Base-by-base conservation (phyloP, 1,139 yeast species). In the Barnettozyma hawaiiensis region DNA sequence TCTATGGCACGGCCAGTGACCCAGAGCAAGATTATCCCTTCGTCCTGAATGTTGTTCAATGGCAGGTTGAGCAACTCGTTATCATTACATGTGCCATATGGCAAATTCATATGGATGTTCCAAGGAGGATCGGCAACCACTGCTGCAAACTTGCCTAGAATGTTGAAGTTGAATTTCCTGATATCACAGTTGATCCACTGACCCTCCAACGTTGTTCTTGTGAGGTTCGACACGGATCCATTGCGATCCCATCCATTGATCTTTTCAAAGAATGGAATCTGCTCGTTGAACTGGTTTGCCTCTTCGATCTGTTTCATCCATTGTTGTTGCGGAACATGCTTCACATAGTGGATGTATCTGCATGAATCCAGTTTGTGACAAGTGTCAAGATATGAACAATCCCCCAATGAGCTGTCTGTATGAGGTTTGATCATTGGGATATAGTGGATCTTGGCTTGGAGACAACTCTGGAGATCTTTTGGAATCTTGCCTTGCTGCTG, bases 1-100 rank as follows among this genome's bases (percentile, higher is more conserved):
- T 90, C 97, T 50, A 87, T 79, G 5, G 96, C 89, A 39, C 97
- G 71, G 0, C 97, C 97, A 1, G 97, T 90, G 5, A 89, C 97
- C 97, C 97, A 90, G 24, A 90, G 69, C 49, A 89, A 71, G 41
- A 87, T 66, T 3, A 90, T 66, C 0, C 97, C 97, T 58, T 86
- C 95, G 43, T 77, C 81, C 61, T 89, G 97, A 32, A 90, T 66
- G 37, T 73, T 66, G 34, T 76, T 72, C 61, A 90, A 72, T 16
- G 86, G 81, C 29, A 90, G 67, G 9, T 76, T 68, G 44, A 81
- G 62, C 36, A 90, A 66, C 52, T 86, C 96, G 4, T 74, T 73
- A 55, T 82, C 92, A 47, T 81, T 79, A 55, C 85, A 80, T 1
- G 86, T 79, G 3, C 90, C 90, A 58, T 83, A 80, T 1, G 92